Base-by-base conservation (phyloP, 2,329 filamentous ascomycete genomes). In the Akanthomyces uredinophilus region DNA sequence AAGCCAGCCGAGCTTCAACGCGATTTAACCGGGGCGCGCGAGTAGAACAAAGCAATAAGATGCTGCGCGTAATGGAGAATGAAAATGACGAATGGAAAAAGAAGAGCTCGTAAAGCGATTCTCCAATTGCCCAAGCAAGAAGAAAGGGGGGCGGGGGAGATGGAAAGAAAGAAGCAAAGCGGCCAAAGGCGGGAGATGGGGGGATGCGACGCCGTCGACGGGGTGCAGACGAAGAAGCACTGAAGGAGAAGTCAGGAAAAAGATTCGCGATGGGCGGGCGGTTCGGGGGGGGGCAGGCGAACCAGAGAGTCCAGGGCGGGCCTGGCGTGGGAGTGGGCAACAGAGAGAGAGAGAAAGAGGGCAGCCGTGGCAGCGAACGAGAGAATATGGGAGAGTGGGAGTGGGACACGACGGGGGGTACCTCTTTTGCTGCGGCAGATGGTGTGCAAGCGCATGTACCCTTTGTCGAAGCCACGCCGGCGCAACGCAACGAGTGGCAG, bases 81-180 rank as follows among this genome's bases (percentile, higher is more conserved):
- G 35, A 14, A 11, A 37, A 29, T n/a, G 27, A 20, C 51, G 29
- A 55, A 57, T 24, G 41, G 51, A 20, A 39, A 39, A 29, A 61
- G 46, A 56, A 58, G 27, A 62, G 54, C 47, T 11, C 14, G 16
- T 11, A 44, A 24, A 55, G 47, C 52, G 52, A 51, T 49, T 46
- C 47, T 22, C 37, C 50, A 61, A 49, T 50, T n/a, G 22, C 16
- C 29, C 29, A 41, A 39, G 47, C n/a, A 22, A 56, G 37, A 47
- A 47, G 50, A 56, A 4, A 32, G 24, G 22, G 22, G 20, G 41
- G 51, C 18, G 16, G 37, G 53, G 60, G 56, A 62, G 50, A 55
- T 52, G 62, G 44, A 29, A 64, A 62, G 37, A 61, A 51, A 61
- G 55, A 57, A 63, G 46, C 55, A 58, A 64, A 51, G 46, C 27